A percentile compares a stretch with the other conserved stretches of the same genome.
Evolutionary conservation across 2,329 filamentous ascomycete genomes (phyloP).

Genomic region (Emmonsiellopsis sp.): DNA sequence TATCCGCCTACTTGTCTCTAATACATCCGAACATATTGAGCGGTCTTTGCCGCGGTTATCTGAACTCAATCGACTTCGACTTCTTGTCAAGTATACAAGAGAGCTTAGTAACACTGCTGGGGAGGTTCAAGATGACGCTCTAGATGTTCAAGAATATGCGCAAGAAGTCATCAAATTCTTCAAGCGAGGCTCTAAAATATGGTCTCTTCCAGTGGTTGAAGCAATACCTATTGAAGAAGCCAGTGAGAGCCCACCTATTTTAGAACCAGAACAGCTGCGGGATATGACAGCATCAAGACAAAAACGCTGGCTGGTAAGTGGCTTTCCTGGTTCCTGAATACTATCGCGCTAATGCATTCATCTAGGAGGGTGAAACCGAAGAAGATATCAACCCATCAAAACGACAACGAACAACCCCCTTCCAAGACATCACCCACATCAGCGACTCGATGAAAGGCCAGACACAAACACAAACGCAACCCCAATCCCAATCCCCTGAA

Average conservation of each 20-base stretch:
- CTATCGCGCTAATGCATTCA: background rate
- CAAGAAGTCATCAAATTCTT: conserved; percentile 31
- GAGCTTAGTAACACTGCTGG: conserved; percentile 28
- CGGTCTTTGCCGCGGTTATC: conserved; percentile 32
- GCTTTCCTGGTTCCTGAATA: background rate
- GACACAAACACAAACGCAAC: conserved; percentile 19
- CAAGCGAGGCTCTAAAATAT: conserved; percentile 19
- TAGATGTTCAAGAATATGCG: conserved; percentile 31
- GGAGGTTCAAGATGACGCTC: conserved; percentile 33
- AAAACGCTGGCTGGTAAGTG: conserved; percentile 19
- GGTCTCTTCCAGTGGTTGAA: conserved; percentile 31
- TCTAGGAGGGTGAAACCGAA: conserved; percentile 23
- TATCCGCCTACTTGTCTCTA: conserved; percentile 36
- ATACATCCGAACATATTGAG: conserved; percentile 38
- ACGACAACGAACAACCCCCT: conserved; percentile 27
- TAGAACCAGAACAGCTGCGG: conserved; percentile 12
- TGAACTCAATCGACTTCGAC: conserved; percentile 24
- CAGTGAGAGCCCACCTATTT: conserved; percentile 17
- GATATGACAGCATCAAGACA: conserved; percentile 17
- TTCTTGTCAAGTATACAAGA: conserved; percentile 26
- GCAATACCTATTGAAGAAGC: conserved; percentile 25
- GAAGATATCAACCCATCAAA: conserved; percentile 24
- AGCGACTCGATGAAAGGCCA: conserved; percentile 25
- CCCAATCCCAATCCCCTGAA: conserved; percentile 8
- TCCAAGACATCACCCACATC: conserved; percentile 29